Conservation (phyloP, 192 early-diverging fungal genomes). For the Coemansia sp. region DNA sequence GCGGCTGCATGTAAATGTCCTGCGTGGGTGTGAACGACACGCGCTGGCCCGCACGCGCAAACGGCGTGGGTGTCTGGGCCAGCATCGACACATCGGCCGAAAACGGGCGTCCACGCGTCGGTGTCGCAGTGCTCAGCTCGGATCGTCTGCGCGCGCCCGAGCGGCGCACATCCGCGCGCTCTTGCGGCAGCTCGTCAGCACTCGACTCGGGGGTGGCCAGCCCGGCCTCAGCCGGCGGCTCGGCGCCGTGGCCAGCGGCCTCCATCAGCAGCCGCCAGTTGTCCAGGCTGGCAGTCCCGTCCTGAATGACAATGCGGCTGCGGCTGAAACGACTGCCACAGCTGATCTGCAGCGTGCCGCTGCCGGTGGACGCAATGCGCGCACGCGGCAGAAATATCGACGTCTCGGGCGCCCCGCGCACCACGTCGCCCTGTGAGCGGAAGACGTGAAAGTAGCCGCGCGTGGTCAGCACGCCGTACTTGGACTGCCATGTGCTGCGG, state of each 20-base stretch:
- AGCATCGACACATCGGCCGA: constrained; percentile 42
- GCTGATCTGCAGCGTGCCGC: constrained; percentile 35
- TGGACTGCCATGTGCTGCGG: constrained; percentile 48
- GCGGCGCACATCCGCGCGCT: neutral
- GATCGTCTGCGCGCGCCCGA: neutral
- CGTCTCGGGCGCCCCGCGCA: constrained; percentile 39
- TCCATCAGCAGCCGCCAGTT: constrained; percentile 42
- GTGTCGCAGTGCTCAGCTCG: constrained; percentile 8
- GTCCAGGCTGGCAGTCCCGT: constrained; percentile 24
- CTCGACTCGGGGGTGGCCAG: constrained; percentile 41
- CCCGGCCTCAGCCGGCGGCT: neutral
- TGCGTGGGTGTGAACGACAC: constrained; percentile 25
- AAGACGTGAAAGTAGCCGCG: constrained; percentile 49
- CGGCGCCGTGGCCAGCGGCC: constrained; percentile 6
- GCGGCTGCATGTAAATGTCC: constrained; percentile 35
- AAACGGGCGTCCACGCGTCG: constrained; percentile 33
- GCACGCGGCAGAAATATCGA: constrained; percentile 42
- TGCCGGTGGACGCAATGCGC: constrained; percentile 12
- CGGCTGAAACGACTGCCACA: constrained; percentile 33
- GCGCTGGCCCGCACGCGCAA: constrained; percentile 4
- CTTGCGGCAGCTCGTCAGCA: constrained; percentile 19
- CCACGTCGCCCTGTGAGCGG: constrained; percentile 48
- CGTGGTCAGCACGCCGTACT: constrained; percentile 45
- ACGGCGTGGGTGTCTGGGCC: constrained; percentile 18
- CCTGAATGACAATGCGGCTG: constrained; percentile 42